phyloP scores from a whole-genome alignment of 768 basidiomycete species.

The Boletellus sp. region DNA sequence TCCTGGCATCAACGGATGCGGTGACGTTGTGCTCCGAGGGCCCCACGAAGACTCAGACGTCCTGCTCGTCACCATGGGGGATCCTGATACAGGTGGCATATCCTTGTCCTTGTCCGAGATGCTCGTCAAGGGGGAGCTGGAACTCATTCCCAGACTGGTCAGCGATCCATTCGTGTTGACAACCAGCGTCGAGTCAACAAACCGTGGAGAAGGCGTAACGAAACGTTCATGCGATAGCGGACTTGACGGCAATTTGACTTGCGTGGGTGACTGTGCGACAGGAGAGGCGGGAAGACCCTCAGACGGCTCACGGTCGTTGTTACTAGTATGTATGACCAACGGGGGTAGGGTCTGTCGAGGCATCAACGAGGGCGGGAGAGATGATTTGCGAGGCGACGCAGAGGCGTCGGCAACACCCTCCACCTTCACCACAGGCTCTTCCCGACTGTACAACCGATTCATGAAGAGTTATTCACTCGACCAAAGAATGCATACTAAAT shows the following conservation, averaged over 20 bases:
- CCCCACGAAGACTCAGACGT: conserved; percentile 15
- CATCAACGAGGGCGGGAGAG: conserved; percentile 21
- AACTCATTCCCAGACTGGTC: conserved; percentile 4
- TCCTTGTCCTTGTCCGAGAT: conserved; percentile 22
- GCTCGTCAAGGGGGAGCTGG: conserved; percentile 10
- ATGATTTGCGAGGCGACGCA: conserved; percentile 3
- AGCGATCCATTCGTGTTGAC: neutral
- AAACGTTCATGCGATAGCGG: conserved; percentile 32
- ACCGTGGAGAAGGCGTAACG: conserved; percentile 4
- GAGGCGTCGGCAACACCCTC: neutral
- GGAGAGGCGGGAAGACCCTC: conserved; percentile 5
- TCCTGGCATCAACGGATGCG: conserved; percentile 10
- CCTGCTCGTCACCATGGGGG: neutral
- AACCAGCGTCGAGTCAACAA: neutral
- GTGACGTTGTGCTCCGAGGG: conserved; percentile 7
- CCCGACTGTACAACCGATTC: conserved; percentile 13
- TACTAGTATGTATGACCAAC: conserved; percentile 10
- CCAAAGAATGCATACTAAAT: conserved; percentile 1
- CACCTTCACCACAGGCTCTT: conserved; percentile 20
- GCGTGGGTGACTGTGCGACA: conserved; percentile 32
- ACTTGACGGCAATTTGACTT: conserved; percentile 33
- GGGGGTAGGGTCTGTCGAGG: conserved; percentile 18
- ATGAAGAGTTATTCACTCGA: neutral
- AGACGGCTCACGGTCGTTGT: conserved; percentile 1
- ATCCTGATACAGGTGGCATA: conserved; percentile 6